Conservation (phyloP, 495 filamentous ascomycete genomes). For the Cetradonia linearis region DNA sequence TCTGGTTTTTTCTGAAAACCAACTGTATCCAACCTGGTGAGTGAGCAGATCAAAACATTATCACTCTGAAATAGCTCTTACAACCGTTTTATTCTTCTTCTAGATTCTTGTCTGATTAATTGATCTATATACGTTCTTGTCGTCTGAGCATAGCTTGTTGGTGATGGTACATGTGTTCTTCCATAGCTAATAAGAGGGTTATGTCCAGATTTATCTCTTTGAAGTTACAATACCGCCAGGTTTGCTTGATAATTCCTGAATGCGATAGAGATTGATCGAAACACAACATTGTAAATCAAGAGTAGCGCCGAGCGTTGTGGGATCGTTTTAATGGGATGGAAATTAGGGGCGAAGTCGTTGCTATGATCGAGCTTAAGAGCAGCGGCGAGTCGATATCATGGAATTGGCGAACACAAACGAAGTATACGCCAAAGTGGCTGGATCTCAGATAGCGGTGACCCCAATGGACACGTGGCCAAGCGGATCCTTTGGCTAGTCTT, state of each 20-base stretch:
- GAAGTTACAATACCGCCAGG: not conserved
- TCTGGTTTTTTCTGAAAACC: no score
- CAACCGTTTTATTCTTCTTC: not conserved
- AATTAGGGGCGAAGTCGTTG: not conserved
- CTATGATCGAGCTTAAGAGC: not conserved
- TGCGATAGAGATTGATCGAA: not conserved
- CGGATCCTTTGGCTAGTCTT: not conserved
- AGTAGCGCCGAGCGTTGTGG: not conserved
- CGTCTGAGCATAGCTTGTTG: not conserved
- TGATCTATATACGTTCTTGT: not conserved
- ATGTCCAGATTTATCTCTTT: not conserved
- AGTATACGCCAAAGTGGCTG: not conserved
- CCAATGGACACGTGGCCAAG: constrained; percentile 2
- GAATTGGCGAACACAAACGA: not conserved
- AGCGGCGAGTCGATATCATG: not conserved
- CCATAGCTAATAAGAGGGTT: not conserved
- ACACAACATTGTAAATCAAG: not conserved
- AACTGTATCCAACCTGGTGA: not conserved
- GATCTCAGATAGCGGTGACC: not conserved
- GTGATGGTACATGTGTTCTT: not conserved
- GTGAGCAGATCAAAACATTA: not conserved
- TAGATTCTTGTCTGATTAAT: not conserved
- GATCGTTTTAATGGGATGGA: not conserved
- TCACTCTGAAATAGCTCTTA: not conserved
- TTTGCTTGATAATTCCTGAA: not conserved